Conservation (phyloP, 116 monocot genomes). For the Posidonia oceanica region DNA sequence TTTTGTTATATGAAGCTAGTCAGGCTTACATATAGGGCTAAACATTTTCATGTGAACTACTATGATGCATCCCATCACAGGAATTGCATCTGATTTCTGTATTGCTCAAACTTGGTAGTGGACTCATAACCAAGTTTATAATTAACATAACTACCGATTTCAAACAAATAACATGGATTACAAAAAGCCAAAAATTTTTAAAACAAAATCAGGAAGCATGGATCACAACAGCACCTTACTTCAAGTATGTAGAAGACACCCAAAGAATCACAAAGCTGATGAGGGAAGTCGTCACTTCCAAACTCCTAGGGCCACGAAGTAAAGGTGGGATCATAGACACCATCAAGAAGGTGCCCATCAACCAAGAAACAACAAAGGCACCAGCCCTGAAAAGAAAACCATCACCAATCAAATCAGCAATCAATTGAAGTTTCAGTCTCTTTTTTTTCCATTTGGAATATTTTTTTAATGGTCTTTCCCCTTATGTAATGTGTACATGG, state of each 20-base stretch:
- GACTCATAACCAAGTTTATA: no score
- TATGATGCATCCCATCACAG: no score
- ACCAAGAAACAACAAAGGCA: slow-evolving; percentile 72
- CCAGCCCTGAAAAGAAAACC: slow-evolving; percentile 43
- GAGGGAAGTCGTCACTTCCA: slow-evolving; percentile 75
- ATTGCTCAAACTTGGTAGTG: no score
- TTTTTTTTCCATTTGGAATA: no score
- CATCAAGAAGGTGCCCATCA: slow-evolving; percentile 87
- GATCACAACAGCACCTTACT: slow-evolving; percentile 7
- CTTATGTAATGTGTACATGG: no score
- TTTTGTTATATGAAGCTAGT: no score
- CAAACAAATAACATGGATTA: no score
- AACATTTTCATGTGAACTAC: no score
- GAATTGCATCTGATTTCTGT: no score
- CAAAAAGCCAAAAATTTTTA: slow-evolving; percentile 7
- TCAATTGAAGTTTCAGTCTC: not conserved
- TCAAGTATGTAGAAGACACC: slow-evolving; percentile 73
- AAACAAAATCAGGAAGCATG: not conserved
- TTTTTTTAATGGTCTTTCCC: no score
- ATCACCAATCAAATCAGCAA: not conserved
- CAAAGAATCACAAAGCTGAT: slow-evolving; percentile 67
- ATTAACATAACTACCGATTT: no score
- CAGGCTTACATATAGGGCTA: no score
- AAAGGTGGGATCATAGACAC: slow-evolving; percentile 83
- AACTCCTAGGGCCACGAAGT: slow-evolving; percentile 60